Evolutionary conservation across 2,329 filamentous ascomycete species (phyloP), one percentile per base, ranked within the genome.

Genomic region (Ceratocystis harringtonii): DNA sequence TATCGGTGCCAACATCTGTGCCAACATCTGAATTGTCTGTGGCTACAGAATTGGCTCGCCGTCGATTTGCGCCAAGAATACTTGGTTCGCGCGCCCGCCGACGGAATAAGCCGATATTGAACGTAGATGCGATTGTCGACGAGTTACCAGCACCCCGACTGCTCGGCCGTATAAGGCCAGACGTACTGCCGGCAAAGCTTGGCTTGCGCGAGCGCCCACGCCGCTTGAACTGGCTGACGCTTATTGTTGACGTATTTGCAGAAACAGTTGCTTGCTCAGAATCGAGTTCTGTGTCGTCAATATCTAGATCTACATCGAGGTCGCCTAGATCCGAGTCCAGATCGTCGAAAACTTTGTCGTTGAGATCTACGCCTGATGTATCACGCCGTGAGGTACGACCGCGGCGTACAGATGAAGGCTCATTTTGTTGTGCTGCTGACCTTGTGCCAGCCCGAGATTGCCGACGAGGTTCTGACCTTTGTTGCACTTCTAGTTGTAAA

Each of bases 61-160:
- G 81, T 68, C 79, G 78, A 2, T 76, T 76, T 0, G 80, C 80
- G 4, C 81, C 80, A 52, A 86, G 72, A 65, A 86, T 85, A 72
- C 84, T 86, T 1, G 82, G 83, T 71, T 86, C 82, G 58, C 84
- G 76, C 19, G 77, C 76, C 57, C 84, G 78, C 48, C 83, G 76
- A 71, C 78, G 80, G 72, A 86, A 86, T 4, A 78, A 74, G 15
- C 81, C 82, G 62, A 85, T 78, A 66, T 81, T 85, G 70, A 82
- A 77, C 0, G 77, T 78, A 0, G 78, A 77, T 69, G 78, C 78
- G 57, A 82, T 73, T 52, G 76, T 76, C 0, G 79, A 77, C 1
- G 78, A 81, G 62, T 74, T 78, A 15, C 63, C 58, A 19, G 76
- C 74, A 4, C 78, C 76, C 22, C 79, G 75, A 72, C 80, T 82